Conservation (phyloP, 768 basidiomycete species). For the Rhizopogon vesiculosus region DNA sequence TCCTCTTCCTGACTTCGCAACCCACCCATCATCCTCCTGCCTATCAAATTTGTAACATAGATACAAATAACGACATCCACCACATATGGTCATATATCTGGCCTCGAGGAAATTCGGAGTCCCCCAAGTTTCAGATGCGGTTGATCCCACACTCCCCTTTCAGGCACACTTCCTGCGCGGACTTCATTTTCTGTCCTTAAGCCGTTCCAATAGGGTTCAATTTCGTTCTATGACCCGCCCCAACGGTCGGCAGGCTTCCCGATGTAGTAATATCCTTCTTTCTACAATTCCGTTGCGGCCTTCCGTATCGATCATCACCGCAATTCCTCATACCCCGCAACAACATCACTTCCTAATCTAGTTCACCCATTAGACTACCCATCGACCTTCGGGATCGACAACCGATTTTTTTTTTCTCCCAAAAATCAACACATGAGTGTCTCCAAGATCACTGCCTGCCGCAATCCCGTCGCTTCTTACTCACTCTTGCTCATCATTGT, state of each 20-base stretch:
- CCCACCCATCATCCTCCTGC: constrained; percentile 4
- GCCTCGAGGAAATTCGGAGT: constrained; percentile 12
- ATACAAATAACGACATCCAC: constrained; percentile 12
- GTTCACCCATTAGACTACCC: neutral
- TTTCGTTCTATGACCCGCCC: constrained; percentile 18
- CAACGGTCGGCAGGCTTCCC: constrained; percentile 1
- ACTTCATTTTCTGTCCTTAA: constrained; percentile 11
- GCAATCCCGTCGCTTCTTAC: constrained; percentile 3
- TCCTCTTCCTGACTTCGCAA: constrained; percentile 11
- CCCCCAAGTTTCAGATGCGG: constrained; percentile 24
- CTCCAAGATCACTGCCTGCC: neutral
- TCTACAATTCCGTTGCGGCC: neutral
- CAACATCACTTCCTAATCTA: neutral
- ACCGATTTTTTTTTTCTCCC: neutral
- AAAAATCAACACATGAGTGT: neutral
- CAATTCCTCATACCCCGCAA: neutral
- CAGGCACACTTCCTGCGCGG: constrained; percentile 25
- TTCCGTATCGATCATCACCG: neutral
- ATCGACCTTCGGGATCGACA: neutral
- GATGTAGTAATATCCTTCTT: neutral
- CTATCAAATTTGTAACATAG: constrained; percentile 3
- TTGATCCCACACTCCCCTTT: constrained; percentile 15
- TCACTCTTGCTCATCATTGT: neutral
- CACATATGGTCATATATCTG: constrained; percentile 21
- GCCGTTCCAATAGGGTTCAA: constrained; percentile 15